Base-by-base conservation (phyloP, 75 land plant species). In the Picea sitchensis region DNA sequence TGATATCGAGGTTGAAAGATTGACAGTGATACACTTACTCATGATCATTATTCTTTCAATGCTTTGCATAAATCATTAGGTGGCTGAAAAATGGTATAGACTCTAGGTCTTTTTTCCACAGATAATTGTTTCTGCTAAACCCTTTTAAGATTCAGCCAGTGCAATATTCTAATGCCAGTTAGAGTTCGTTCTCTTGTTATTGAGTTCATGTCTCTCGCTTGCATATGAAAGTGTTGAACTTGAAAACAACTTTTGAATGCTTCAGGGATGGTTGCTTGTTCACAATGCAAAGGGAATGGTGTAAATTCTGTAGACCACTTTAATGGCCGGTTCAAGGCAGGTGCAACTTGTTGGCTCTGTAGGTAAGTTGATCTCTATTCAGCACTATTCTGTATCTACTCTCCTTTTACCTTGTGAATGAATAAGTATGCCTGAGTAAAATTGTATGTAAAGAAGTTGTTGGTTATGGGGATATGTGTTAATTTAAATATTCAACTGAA, bases 291-390 rank as follows among this genome's bases (percentile, higher is more conserved):
- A 74, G 99, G 99, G 2, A 57, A n/a, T 76, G 99, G 99, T 30
- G 84, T 94, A n/a, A 96, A 96, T 83, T 82, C 89, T 32, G 91
- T 83, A 3, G 99, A 96, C 69, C 95, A 92, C 80, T 96, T 96
- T 80, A 86, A 88, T 79, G 99, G 99, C 23, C 95, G 78, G 68
- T 96, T 94, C 81, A 96, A 94, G 82, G 91, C 93, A 36, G 99
- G 99, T 36, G 83, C 58, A 18, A 36, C 85, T 59, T 96, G 99
- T 74, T 96, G 99, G 99, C 90, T 96, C 36, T 96, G 99, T 91
- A 92, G 96, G 96, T 90, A 83, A 51, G 60, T 47, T 32, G 20
- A 57, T 76, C 56, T 51, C 56, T 51, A 9, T 51, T 51, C 11
- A 51, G 11, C 56, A 51, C 56, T 51, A 51, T 12, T 51, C 56